Percentiles rank a stretch among this genome's conserved stretches.
These are phyloP conservation scores for Pyricularia sp. DNA, from an alignment of 2,329 filamentous ascomycete species.

Conservation along the genomic window DNA sequence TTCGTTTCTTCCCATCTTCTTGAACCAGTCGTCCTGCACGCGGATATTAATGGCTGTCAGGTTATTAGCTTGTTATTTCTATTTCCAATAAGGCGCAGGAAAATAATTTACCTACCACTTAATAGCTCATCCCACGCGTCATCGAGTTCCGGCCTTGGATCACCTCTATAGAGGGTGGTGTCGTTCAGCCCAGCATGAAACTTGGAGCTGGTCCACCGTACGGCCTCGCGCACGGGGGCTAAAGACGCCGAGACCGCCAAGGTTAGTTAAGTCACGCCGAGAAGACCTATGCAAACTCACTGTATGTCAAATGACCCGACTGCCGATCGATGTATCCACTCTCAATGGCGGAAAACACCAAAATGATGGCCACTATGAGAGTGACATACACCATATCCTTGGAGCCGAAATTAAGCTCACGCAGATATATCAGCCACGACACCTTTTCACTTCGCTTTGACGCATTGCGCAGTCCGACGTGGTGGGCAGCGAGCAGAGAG, in stretches of 20 bases:
- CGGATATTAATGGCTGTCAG: neutral
- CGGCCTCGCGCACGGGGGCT: neutral
- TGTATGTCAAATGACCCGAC: neutral
- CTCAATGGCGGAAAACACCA: neutral
- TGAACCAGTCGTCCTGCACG: neutral
- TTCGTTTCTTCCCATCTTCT: neutral
- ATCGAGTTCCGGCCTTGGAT: neutral
- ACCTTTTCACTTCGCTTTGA: neutral
- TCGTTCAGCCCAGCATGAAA: neutral
- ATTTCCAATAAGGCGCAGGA: neutral
- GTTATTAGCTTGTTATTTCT: neutral
- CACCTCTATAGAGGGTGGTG: neutral
- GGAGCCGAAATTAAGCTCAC: neutral
- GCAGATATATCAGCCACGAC: neutral
- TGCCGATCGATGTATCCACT: neutral
- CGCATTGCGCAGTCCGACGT: neutral
- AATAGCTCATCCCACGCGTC: neutral
- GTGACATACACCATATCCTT: neutral
- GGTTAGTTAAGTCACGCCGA: neutral
- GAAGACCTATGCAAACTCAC: neutral
- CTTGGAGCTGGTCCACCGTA: neutral
- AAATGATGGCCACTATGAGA: neutral
- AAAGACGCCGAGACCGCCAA: neutral
- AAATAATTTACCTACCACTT: neutral
- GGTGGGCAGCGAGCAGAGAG: neutral